phyloP scores from a whole-genome alignment of 192 early-diverging fungal species.

The Lobosporangium transversale region DNA sequence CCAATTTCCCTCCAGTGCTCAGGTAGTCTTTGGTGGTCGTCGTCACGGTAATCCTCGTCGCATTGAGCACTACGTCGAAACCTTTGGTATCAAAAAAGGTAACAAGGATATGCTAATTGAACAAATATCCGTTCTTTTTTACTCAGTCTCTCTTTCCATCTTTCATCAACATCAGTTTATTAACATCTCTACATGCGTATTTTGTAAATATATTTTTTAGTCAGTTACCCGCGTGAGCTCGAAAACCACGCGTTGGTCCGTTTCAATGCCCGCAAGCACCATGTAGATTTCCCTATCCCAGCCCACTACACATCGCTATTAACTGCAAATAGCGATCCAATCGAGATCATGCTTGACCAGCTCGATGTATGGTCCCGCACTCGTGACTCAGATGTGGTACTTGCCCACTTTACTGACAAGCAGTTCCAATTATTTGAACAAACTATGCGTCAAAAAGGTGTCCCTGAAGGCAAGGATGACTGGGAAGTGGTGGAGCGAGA shows the following conservation, averaged over 20 bases:
- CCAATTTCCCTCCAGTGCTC: too few species aligned
- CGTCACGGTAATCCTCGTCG: conserved; percentile 9
- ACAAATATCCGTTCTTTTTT: not conserved
- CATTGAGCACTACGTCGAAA: conserved; percentile 9
- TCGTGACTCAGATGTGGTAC: conserved; percentile 21
- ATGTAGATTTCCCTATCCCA: conserved; percentile 23
- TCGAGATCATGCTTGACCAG: conserved; percentile 26
- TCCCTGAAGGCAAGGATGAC: conserved; percentile 17
- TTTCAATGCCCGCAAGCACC: conserved; percentile 45
- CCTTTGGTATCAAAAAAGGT: conserved; percentile 33
- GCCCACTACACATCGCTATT: conserved; percentile 1
- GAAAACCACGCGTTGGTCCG: conserved; percentile 40
- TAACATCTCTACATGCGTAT: not conserved
- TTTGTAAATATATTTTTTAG: too few species aligned
- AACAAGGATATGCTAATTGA: not conserved
- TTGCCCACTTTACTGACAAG: conserved; percentile 32
- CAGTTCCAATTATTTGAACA: conserved; percentile 32
- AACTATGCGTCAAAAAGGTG: conserved; percentile 10
- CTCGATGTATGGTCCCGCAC: conserved; percentile 49
- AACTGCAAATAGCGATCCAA: not conserved
- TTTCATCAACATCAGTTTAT: too few species aligned
- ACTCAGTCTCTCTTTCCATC: too few species aligned
- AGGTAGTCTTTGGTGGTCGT: conserved; percentile 30
- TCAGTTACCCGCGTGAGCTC: conserved; percentile 36
- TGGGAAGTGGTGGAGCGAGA: conserved; percentile 46